Evolutionary conservation across 345 rosid genomes (phyloP).

Genomic region (Hibiscus trionum): DNA sequence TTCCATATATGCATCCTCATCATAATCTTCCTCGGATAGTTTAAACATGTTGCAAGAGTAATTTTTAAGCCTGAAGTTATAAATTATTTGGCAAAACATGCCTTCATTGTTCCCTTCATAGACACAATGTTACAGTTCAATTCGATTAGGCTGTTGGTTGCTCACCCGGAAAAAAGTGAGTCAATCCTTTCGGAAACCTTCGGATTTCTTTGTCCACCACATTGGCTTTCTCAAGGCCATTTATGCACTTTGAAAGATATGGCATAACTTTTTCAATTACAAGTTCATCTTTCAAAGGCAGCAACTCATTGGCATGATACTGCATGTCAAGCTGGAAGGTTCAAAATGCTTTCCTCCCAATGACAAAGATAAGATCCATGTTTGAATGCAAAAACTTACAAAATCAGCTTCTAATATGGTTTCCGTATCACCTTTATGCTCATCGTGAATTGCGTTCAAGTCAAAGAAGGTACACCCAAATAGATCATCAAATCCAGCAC

Average conservation of each 20-base stretch:
- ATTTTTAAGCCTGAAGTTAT: neutral
- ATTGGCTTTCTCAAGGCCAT: slow-evolving; percentile 29
- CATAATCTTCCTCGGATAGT: neutral
- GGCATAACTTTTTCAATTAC: slow-evolving; percentile 30
- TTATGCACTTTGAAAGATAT: slow-evolving; percentile 35
- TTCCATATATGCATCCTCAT: neutral
- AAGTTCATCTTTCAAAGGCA: slow-evolving; percentile 35
- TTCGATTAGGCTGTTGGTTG: neutral
- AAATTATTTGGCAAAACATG: neutral
- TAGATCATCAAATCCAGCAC: slow-evolving; percentile 38
- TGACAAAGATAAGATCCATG: neutral
- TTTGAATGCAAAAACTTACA: slow-evolving; percentile 24
- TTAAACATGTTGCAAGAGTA: neutral
- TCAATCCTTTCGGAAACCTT: slow-evolving; percentile 38
- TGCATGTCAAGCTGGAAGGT: slow-evolving; percentile 12
- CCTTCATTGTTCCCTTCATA: neutral
- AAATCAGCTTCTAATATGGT: slow-evolving; percentile 45
- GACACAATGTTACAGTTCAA: neutral
- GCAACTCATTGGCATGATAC: slow-evolving; percentile 46
- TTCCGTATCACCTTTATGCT: slow-evolving; percentile 28
- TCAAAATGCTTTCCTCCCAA: neutral
- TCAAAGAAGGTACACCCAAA: slow-evolving; percentile 50
- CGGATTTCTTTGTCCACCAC: slow-evolving; percentile 33
- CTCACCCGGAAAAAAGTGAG: slow-evolving; percentile 59
- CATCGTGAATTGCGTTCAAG: slow-evolving; percentile 40